Base-by-base conservation (phyloP, 2,329 filamentous ascomycete species). In the Apiospora koreana region DNA sequence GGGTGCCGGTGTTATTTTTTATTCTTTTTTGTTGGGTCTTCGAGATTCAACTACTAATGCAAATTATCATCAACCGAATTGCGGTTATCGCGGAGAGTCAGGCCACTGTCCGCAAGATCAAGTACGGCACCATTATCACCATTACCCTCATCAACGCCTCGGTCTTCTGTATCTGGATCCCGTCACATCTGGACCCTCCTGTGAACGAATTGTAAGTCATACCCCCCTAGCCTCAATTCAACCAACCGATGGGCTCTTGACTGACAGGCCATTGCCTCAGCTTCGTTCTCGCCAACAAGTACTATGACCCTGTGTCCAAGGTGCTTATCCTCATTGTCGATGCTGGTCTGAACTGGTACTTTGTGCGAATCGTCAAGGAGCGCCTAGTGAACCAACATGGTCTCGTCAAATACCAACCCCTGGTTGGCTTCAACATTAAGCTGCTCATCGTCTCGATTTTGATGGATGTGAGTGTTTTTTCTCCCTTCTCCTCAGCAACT, bases 111-210 rank as follows among this genome's bases (percentile, higher is more conserved):
- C 35, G 68, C 0, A 76, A 73, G 14, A 72, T 88, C 41, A 87
- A 88, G 77, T 86, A 83, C 83, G 81, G 80, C 0, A 83, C 83
- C 0, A 79, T 84, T 0, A 45, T 77, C 0, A n/a, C 85, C 4
- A 86, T 88, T 66, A 85, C 83, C 1, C 42, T 77, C 14, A 83
- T 88, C 72, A 88, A 88, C 68, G 81, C 88, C 25, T 82, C 82
- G 0, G 86, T 88, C 21, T 88, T 86, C 70, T 80, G 78, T 65
- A 86, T 88, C 65, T 88, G 85, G 81, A 86, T 88, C n/a, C 87
- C 87, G 0, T 77, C 85, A 0, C 83, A 85, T 42, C 71, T 75
- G 0, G 70, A 71, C 1, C 81, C 86, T 2, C 82, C 84, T 1
- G 77, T 79, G 2, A 82, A 78, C 45, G 66, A 80, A 0, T 75